Conservation (phyloP, 1,284 basidiomycete genomes). For the Rhodotorula sp. region DNA sequence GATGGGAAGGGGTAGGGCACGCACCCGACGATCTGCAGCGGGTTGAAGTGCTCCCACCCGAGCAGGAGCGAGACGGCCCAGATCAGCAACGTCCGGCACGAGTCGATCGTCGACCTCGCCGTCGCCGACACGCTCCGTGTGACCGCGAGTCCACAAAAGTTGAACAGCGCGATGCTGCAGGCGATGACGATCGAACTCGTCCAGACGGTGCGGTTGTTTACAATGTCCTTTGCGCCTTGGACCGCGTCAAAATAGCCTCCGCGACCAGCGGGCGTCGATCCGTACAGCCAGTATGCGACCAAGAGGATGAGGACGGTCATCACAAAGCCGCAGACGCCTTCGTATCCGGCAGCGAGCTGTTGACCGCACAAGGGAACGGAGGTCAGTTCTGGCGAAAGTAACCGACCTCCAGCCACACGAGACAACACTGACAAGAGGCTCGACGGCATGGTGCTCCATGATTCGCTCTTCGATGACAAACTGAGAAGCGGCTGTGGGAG, state of each 20-base stretch:
- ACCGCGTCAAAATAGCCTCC: constrained; percentile 89
- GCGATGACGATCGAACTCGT: constrained; percentile 66
- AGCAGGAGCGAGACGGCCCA: constrained; percentile 81
- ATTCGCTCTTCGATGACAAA: constrained; percentile 97
- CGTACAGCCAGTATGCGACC: constrained; percentile 59
- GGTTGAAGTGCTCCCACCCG: constrained; percentile 88
- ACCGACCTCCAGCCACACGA: not conserved
- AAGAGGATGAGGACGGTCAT: constrained; percentile 74
- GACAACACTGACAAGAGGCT: constrained; percentile 62
- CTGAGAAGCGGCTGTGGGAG: constrained; percentile 67
- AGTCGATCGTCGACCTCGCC: constrained; percentile 71
- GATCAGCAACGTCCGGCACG: constrained; percentile 90
- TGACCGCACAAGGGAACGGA: not conserved
- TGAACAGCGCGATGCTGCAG: constrained; percentile 80
- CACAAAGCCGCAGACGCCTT: constrained; percentile 85
- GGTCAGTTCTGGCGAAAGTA: not conserved
- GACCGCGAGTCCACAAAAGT: constrained; percentile 65
- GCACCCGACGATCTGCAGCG: constrained; percentile 78
- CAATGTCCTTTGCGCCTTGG: constrained; percentile 86
- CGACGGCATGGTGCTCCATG: constrained; percentile 79
- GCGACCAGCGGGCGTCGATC: constrained; percentile 53
- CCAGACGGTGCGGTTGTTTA: constrained; percentile 73
- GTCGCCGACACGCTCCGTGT: constrained; percentile 54
- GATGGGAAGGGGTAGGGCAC: not conserved
- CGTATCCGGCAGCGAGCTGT: constrained; percentile 80